Conservation (phyloP, 2,329 filamentous ascomycete genomes). For the Botrytis cinerea region DNA sequence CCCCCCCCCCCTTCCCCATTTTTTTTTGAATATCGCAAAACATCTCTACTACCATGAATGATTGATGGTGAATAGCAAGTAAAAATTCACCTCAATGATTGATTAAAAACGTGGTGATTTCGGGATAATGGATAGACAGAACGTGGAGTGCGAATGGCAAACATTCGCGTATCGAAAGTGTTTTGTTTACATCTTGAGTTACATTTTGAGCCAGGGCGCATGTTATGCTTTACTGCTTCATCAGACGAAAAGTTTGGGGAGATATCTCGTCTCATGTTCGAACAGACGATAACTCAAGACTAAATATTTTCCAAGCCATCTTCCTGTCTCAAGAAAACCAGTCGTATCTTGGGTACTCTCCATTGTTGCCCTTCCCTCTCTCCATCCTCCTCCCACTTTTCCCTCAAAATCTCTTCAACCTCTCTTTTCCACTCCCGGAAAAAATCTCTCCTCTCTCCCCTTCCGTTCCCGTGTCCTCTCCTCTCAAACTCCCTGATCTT, state of each 20-base stretch:
- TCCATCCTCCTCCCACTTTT: not conserved
- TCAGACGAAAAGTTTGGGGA: not conserved
- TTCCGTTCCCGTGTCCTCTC: not conserved
- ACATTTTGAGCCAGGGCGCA: not conserved
- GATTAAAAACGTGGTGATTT: too few relatives aligned
- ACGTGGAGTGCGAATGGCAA: too few relatives aligned
- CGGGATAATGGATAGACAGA: too few relatives aligned
- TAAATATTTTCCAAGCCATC: not conserved
- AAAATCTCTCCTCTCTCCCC: not conserved
- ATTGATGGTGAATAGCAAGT: accelerated
- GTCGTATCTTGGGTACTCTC: not conserved
- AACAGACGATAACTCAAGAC: not conserved
- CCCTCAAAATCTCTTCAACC: not conserved
- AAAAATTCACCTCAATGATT: too few relatives aligned
- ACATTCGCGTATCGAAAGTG: not conserved
- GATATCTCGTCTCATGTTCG: not conserved
- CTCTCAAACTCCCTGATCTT: not conserved
- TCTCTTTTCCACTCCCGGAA: not conserved
- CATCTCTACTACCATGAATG: not conserved
- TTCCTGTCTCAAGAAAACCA: not conserved
- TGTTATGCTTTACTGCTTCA: accelerated
- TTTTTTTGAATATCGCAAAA: not conserved
- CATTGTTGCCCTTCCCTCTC: not conserved
- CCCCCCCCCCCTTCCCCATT: too few relatives aligned
- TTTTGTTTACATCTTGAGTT: not conserved